Conservation (phyloP, 331 rosid species). For the Quercus tomentella region DNA sequence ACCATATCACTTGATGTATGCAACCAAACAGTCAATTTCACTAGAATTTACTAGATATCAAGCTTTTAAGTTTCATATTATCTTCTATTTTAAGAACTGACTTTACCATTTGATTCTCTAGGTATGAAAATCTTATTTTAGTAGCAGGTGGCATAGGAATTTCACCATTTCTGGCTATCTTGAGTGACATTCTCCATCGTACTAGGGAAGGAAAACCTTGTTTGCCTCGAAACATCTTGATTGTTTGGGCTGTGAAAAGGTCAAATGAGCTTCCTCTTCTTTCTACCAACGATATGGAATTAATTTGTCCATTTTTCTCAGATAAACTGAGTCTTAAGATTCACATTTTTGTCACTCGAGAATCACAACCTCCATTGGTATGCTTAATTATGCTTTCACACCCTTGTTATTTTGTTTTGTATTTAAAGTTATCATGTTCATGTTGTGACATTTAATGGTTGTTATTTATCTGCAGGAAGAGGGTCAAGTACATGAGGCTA, state of each 20-base stretch:
- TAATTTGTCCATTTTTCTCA: conserved; percentile 58
- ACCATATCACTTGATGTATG: conserved; percentile 79
- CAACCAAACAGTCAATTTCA: not conserved
- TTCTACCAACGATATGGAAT: conserved; percentile 61
- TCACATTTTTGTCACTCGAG: conserved; percentile 71
- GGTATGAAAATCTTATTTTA: conserved; percentile 80
- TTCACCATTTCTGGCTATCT: conserved; percentile 87
- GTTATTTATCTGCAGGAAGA: conserved; percentile 56
- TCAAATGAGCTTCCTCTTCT: conserved; percentile 80
- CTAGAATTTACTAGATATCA: not conserved
- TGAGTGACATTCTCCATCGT: conserved; percentile 85
- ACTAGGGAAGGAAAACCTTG: conserved; percentile 70
- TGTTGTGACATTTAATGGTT: conserved; percentile 12
- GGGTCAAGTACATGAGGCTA: conserved; percentile 41
- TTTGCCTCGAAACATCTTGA: conserved; percentile 48
- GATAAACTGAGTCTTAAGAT: conserved; percentile 50
- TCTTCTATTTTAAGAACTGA: conserved; percentile 5
- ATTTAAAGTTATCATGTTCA: not conserved
- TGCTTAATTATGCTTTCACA: conserved; percentile 18
- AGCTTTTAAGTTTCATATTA: not conserved
- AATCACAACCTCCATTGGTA: conserved; percentile 80
- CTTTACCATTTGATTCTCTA: conserved; percentile 23
- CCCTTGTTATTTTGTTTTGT: not conserved
- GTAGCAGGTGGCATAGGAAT: conserved; percentile 98
- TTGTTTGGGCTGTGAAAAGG: conserved; percentile 85